Evolutionary conservation across 1,284 basidiomycete genomes (phyloP).

Genomic region (Fomitopsis palustris): DNA sequence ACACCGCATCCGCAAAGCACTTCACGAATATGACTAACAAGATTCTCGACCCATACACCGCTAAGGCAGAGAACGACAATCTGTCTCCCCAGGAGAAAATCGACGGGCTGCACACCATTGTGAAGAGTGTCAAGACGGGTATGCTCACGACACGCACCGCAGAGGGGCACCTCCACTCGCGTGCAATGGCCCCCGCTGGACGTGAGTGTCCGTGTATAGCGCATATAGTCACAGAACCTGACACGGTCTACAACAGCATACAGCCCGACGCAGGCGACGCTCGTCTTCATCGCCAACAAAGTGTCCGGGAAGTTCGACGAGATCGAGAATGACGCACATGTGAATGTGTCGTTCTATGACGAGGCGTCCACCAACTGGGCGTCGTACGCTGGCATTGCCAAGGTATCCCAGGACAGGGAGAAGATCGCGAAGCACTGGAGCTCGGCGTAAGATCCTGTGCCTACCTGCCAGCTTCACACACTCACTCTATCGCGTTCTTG

Average conservation of each 20-base stretch:
- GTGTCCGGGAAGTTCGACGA: slow-evolving; percentile 76
- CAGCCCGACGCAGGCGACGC: slow-evolving; percentile 44
- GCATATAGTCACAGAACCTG: not conserved
- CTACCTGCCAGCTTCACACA: not conserved
- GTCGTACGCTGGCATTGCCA: slow-evolving; percentile 77
- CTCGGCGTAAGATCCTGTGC: slow-evolving; percentile 42
- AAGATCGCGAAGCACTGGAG: slow-evolving; percentile 73
- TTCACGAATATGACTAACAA: slow-evolving; percentile 24
- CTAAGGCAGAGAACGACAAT: slow-evolving; percentile 52
- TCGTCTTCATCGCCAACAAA: slow-evolving; percentile 78
- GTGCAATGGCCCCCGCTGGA: slow-evolving; percentile 76
- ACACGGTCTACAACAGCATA: slow-evolving; percentile 33
- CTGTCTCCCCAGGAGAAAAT: slow-evolving; percentile 64
- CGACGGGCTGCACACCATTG: slow-evolving; percentile 58
- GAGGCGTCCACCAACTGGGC: slow-evolving; percentile 78
- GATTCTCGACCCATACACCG: slow-evolving; percentile 64
- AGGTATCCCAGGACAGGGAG: slow-evolving; percentile 58
- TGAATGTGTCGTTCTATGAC: slow-evolving; percentile 81
- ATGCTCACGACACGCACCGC: slow-evolving; percentile 81
- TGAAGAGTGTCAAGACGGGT: slow-evolving; percentile 61
- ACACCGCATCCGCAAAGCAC: not conserved
- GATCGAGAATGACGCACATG: slow-evolving; percentile 70
- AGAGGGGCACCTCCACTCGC: slow-evolving; percentile 76
- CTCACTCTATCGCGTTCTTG: not conserved
- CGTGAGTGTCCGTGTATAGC: slow-evolving; percentile 37